These are phyloP conservation scores for Scedosporium apiospermum DNA, from an alignment of 2,329 filamentous ascomycete species.

Conservation along the genomic window DNA sequence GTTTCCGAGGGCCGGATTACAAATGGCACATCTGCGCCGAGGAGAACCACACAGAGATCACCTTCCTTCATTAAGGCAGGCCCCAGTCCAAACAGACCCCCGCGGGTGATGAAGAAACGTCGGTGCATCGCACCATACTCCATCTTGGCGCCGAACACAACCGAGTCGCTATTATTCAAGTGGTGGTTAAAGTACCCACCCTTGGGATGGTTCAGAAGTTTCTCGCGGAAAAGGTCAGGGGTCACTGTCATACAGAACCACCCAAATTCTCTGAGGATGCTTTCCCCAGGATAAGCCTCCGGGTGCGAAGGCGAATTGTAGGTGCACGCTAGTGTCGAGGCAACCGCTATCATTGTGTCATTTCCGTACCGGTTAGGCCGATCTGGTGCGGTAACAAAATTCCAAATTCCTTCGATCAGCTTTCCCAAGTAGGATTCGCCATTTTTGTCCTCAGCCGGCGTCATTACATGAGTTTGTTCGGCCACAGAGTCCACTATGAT, in stretches of 20 bases:
- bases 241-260: background rate
- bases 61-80: background rate
- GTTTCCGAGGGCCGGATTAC: background rate
- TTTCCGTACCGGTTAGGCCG: background rate
- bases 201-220: background rate
- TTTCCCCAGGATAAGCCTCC: background rate
- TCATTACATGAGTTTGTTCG: background rate
- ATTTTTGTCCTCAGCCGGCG: background rate
- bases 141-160: background rate
- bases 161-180: background rate
- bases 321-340: background rate
- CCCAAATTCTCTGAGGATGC: background rate
- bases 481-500: background rate
- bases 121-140: background rate
- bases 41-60: background rate
- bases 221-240: background rate
- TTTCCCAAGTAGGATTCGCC: background rate
- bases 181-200: background rate
- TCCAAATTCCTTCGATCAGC: background rate
- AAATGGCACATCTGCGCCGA: background rate
- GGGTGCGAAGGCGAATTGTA: background rate
- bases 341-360: background rate
- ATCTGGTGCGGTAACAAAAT: background rate
- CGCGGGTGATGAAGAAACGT: background rate
- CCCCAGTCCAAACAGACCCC: background rate